Evolutionary conservation across 768 basidiomycete genomes (phyloP).

Genomic region (Lepiota venenata): DNA sequence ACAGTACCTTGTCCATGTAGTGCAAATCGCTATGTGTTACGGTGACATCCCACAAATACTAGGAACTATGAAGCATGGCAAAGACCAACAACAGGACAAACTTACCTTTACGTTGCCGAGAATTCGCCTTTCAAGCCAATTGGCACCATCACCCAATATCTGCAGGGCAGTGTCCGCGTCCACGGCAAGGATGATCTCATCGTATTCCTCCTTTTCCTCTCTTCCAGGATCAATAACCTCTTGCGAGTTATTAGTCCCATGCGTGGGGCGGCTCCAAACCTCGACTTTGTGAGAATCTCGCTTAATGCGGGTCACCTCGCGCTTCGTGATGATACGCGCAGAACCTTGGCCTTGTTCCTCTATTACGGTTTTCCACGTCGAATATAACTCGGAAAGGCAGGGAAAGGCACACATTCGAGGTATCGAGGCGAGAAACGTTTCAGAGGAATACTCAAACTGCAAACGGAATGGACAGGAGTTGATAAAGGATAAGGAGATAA

Average conservation of each 20-base stretch:
- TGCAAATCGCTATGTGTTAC: slow-evolving; percentile 46
- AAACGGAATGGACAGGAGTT: background rate
- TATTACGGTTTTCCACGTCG: slow-evolving; percentile 22
- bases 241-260: slow-evolving; percentile 26
- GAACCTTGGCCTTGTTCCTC: slow-evolving; percentile 24
- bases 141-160: slow-evolving; percentile 22
- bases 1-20: slow-evolving; percentile 41
- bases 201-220: slow-evolving; percentile 21
- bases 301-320: slow-evolving; percentile 25
- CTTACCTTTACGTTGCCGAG: slow-evolving; percentile 28
- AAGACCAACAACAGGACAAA: background rate
- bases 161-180: slow-evolving; percentile 25
- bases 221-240: slow-evolving; percentile 24
- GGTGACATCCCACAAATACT: slow-evolving; percentile 43
- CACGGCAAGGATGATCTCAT: slow-evolving; percentile 25
- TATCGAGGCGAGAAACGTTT: slow-evolving; percentile 26
- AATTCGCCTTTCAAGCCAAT: slow-evolving; percentile 25
- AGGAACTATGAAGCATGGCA: background rate
- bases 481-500: background rate
- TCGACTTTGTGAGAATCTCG: slow-evolving; percentile 19
- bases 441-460: slow-evolving; percentile 29
- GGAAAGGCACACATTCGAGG: slow-evolving; percentile 29
- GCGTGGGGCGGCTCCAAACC: slow-evolving; percentile 24
- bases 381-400: slow-evolving; percentile 23
- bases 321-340: slow-evolving; percentile 20